A percentile compares a stretch with the other conserved stretches of the same genome.
phyloP scores from a whole-genome alignment of 108 stramenopile genomes.

The Aurantiochytrium sp. region DNA sequence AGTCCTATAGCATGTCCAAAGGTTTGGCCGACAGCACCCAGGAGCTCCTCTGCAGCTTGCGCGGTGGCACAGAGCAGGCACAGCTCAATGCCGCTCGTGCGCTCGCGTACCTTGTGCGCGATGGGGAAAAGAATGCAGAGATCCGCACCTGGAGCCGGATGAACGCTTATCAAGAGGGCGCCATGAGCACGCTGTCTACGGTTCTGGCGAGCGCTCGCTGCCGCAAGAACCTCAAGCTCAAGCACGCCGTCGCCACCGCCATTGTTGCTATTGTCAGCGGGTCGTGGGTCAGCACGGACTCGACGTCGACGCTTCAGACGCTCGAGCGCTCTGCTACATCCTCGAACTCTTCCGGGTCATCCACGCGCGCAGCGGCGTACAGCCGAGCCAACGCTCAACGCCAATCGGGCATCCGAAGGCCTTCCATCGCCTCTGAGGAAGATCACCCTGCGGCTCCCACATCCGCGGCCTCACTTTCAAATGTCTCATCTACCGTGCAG shows the following conservation, averaged over 20 bases:
- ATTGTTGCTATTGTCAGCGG: neutral
- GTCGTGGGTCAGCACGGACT: neutral
- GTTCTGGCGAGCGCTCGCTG: neutral
- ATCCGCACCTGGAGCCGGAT: neutral
- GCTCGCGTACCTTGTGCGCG: neutral
- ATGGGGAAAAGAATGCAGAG: neutral
- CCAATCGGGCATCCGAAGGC: neutral
- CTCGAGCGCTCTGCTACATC: neutral
- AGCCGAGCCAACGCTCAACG: neutral
- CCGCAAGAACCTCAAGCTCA: neutral
- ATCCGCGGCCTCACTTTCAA: neutral
- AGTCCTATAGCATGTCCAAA: neutral
- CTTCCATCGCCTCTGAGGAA: neutral
- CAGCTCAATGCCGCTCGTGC: neutral
- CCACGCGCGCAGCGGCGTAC: neutral
- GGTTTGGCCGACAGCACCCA: neutral
- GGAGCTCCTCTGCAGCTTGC: neutral
- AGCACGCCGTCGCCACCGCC: neutral
- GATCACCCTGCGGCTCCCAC: neutral
- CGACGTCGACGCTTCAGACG: neutral
- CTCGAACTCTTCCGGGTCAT: neutral
- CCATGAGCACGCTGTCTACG: neutral
- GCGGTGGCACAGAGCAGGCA: neutral
- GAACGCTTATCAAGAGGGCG: neutral
- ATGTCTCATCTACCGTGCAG: neutral